phyloP scores from a whole-genome alignment of 345 rosid species.

The Geranium rotundifolium region DNA sequence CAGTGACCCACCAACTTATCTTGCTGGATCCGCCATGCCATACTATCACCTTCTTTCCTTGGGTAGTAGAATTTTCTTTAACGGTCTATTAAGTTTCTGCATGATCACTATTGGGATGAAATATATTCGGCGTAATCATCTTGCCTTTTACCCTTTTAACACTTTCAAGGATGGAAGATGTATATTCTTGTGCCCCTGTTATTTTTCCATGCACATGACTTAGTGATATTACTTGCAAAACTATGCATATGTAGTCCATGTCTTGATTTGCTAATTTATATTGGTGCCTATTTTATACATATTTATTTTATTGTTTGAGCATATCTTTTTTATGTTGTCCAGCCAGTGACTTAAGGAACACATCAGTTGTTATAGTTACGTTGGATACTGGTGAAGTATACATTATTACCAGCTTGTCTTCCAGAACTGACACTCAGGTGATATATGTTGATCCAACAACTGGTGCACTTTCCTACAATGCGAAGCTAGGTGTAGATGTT shows the following conservation, averaged over 20 bases:
- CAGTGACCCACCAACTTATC: no score
- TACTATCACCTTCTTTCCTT: background rate
- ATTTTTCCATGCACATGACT: background rate
- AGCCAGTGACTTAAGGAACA: constrained; percentile 52
- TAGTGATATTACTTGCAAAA: background rate
- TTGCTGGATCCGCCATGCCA: no score
- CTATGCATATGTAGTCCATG: background rate
- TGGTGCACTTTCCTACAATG: constrained; percentile 54
- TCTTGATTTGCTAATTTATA: background rate
- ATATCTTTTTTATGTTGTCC: constrained; percentile 4
- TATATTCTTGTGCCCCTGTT: background rate
- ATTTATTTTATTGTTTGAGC: background rate
- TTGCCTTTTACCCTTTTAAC: background rate
- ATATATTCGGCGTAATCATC: background rate
- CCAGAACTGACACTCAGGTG: constrained; percentile 62
- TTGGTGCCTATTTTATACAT: background rate
- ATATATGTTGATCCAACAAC: constrained; percentile 84
- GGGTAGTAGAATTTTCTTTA: no score
- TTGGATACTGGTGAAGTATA: constrained; percentile 71
- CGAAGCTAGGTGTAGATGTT: constrained; percentile 54
- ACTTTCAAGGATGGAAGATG: background rate
- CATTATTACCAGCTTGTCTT: constrained; percentile 50
- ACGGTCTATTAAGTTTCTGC: background rate
- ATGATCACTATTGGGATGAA: background rate
- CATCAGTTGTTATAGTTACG: constrained; percentile 66